A percentile compares a stretch with the other conserved stretches of the same genome.
Conservation (phyloP, 2,329 filamentous ascomycete species). For the Phialemoniopsis sp. region DNA sequence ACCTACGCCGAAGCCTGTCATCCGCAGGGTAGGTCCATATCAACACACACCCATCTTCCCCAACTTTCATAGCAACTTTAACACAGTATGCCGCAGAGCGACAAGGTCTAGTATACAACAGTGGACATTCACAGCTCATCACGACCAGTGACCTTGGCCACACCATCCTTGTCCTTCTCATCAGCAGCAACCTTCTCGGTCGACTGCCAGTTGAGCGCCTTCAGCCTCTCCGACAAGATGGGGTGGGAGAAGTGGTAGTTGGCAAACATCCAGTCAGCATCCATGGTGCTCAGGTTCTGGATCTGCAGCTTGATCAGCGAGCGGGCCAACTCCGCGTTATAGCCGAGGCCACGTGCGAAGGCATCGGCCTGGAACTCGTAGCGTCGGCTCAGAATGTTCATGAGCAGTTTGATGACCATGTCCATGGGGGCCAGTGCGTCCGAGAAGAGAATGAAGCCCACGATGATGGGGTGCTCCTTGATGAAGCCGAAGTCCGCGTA, state of each 20-base stretch:
- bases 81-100: too few species aligned
- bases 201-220: conserved; percentile 84
- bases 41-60: too few species aligned
- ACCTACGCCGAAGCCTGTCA: too few species aligned
- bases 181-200: conserved; percentile 39
- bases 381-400: conserved; percentile 92
- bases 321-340: conserved; percentile 74
- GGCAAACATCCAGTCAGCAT: conserved; percentile 97
- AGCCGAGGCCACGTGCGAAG: conserved; percentile 83
- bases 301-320: conserved; percentile 97
- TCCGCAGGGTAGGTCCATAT: too few species aligned
- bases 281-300: conserved; percentile 97
- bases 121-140: conserved; percentile 57
- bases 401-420: conserved; percentile 85
- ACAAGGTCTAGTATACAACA: too few species aligned
- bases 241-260: conserved; percentile 99
- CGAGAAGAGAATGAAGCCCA: conserved; percentile 96
- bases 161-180: conserved; percentile 34
- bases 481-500: conserved; percentile 90
- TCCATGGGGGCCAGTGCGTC: conserved; percentile 95
- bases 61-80: too few species aligned
- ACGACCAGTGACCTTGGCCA: conserved; percentile 68
- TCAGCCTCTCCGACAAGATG: conserved; percentile 88
- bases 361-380: conserved; percentile 96
- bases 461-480: conserved; percentile 81